Evolutionary conservation across 495 filamentous ascomycete genomes (phyloP), one percentile per base, ranked within the genome.

Genomic region (Daldinia caldariorum): DNA sequence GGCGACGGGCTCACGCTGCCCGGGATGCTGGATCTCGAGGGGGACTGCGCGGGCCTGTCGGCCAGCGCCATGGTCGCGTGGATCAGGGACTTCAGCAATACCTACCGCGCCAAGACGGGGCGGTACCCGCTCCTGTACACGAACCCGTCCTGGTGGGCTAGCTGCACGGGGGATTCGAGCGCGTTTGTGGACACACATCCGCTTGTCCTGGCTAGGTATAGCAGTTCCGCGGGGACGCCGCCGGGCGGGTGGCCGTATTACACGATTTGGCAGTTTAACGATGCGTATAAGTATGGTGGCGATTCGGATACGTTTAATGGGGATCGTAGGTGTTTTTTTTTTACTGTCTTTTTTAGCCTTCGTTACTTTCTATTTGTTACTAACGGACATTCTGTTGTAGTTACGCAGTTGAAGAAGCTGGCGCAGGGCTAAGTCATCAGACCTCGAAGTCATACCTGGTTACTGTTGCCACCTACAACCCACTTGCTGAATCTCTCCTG

Each of bases 1-100:
- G 71, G 63, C 22, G 89, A 91, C 67, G 87, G 87, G 35, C 83
- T 83, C 59, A 91, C 88, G 6, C 81, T 91, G 0, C 89, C 89
- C 0, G 89, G 89, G 2, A 90, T 90, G 88, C 80, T 91, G 13
- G 89, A 90, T 74, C 80, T 91, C 26, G 89, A 91, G 76, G 77
- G 78, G 9, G 80, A 83, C 14, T 89, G 87, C 75, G 88, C 83
- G 66, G 86, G 86, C 0, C 78, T 90, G 54, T 82, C 78, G 16
- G 45, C 76, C 0, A 78, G 80, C 12, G 78, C 72, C n/a, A 90
- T 89, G 83, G 84, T 89, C 0, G 72, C 79, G 20, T 91, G 88
- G 88, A 84, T 90, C 78, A 70, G 78, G 56, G 82, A 85, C 60
- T 91, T 91, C 67, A 85, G 85, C 56, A 76, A 86, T 39, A 83